A percentile compares a stretch with the other conserved stretches of the same genome.
phyloP scores from a whole-genome alignment of 352 stramenopile species.

The Pythium rhizo-oryzae region DNA sequence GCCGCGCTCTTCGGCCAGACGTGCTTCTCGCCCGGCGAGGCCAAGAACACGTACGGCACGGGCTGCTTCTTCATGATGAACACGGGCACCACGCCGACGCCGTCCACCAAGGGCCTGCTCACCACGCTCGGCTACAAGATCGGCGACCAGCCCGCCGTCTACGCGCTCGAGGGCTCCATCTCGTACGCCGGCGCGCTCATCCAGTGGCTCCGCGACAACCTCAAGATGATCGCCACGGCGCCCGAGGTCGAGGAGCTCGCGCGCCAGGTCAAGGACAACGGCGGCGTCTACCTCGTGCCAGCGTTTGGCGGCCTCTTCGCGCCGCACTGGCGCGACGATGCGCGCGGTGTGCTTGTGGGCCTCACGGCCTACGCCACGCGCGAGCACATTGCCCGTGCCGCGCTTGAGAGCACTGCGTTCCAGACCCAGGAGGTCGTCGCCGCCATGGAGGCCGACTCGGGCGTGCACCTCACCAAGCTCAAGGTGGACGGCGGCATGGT shows the following conservation, averaged over 20 bases:
- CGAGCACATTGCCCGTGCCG: conserved; percentile 95
- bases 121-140: conserved; percentile 93
- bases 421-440: conserved; percentile 95
- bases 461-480: conserved; percentile 89
- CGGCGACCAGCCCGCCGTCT: conserved; percentile 85
- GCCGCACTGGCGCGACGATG: conserved; percentile 96
- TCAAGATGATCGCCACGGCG: conserved; percentile 93
- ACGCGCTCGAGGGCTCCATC: conserved; percentile 97
- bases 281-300: conserved; percentile 98
- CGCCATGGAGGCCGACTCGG: conserved; percentile 94
- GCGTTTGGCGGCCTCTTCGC: conserved; percentile 98
- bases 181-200: conserved; percentile 96
- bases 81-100: conserved; percentile 90
- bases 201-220: conserved; percentile 98
- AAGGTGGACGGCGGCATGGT: conserved; percentile 98
- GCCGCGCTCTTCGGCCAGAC: conserved; percentile 97
- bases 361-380: conserved; percentile 95
- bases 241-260: conserved; percentile 91
- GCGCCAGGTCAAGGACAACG: conserved; percentile 90
- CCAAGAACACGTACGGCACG: conserved; percentile 99
- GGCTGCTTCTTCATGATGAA: conserved; percentile 99
- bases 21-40: conserved; percentile 94
- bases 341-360: conserved; percentile 96
- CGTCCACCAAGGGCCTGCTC: conserved; percentile 93
- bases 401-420: conserved; percentile 96